Evolutionary conservation across 2,329 filamentous ascomycete genomes (phyloP).

Genomic region (Xylariaceae sp.): DNA sequence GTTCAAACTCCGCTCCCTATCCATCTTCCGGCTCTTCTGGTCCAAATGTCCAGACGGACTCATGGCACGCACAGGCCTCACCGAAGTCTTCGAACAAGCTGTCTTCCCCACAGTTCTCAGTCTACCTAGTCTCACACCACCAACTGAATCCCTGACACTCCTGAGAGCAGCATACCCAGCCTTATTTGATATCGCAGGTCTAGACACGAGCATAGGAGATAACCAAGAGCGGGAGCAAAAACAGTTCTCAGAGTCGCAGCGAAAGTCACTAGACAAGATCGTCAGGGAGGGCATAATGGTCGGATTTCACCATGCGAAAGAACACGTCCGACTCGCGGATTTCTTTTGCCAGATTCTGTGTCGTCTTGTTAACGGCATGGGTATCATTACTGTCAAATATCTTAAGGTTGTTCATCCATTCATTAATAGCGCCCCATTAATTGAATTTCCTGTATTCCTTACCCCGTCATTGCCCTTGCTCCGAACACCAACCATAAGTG

Average conservation of each 20-base stretch:
- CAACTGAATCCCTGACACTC: slow-evolving; percentile 64
- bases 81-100: slow-evolving; percentile 65
- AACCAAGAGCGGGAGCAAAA: neutral
- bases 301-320: slow-evolving; percentile 56
- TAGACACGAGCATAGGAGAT: slow-evolving; percentile 7
- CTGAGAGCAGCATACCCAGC: slow-evolving; percentile 65
- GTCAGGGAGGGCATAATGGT: slow-evolving; percentile 55
- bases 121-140: slow-evolving; percentile 74
- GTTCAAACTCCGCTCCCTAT: slow-evolving; percentile 56
- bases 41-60: slow-evolving; percentile 49
- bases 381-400: slow-evolving; percentile 64
- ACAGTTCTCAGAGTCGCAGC: slow-evolving; percentile 24
- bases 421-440: neutral
- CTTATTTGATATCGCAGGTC: slow-evolving; percentile 57
- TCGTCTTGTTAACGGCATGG: slow-evolving; percentile 53
- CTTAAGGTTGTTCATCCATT: slow-evolving; percentile 50
- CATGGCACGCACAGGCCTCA: slow-evolving; percentile 62
- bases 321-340: slow-evolving; percentile 56
- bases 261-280: slow-evolving; percentile 50
- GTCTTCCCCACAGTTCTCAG: slow-evolving; percentile 71
- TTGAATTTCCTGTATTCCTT: neutral
- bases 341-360: slow-evolving; percentile 52
- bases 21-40: slow-evolving; percentile 54
- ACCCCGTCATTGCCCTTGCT: neutral
- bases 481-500: neutral